Base-by-base conservation (phyloP, 2,329 filamentous ascomycete species). In the Xylaria sp. region DNA sequence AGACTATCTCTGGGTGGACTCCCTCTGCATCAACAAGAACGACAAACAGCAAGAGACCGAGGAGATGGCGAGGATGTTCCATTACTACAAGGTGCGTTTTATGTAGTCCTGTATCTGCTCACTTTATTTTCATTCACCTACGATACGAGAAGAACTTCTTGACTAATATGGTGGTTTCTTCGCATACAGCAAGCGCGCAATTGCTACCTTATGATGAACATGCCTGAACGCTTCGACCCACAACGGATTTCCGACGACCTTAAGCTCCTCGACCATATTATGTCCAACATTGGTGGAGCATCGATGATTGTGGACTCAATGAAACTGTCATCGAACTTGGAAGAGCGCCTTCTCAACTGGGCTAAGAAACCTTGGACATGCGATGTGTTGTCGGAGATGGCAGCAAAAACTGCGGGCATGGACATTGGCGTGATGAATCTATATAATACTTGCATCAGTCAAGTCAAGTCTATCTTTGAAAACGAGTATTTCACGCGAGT, bases 251-350 rank as follows among this genome's bases (percentile, higher is more conserved):
- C 75, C 5, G 66, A 73, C 21, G 66, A 75, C 58, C 62, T 76
- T 8, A 70, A 71, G 59, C 71, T 75, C 33, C 52, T 76, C 31
- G 72, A 73, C 50, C 74, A 76, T 78, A 80, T 70, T 74, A 77
- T 31, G 72, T 86, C 31, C 15, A 57, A 57, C n/a, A 58, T 64
- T 15, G 50, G 49, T 14, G 67, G 70, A 1, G 63, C 68, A 2
- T 64, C 71, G 5, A 51, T 73, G n/a, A 62, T 69, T 7, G 64
- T 70, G 7, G 69, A 72, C 33, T 63, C 67, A 15, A 47, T 43
- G 42, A 65, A 28, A 17, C 43, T 73, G 14, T 64, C 66, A 7
- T 37, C 50, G 15, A 63, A 67, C 31, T 11, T 73, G 28, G 65
- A 53, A 33, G 52, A 63, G 4, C 58, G 67, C 12, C 61, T 70